Base-by-base conservation (phyloP, 306 rosid genomes). In the Quercus alba region DNA sequence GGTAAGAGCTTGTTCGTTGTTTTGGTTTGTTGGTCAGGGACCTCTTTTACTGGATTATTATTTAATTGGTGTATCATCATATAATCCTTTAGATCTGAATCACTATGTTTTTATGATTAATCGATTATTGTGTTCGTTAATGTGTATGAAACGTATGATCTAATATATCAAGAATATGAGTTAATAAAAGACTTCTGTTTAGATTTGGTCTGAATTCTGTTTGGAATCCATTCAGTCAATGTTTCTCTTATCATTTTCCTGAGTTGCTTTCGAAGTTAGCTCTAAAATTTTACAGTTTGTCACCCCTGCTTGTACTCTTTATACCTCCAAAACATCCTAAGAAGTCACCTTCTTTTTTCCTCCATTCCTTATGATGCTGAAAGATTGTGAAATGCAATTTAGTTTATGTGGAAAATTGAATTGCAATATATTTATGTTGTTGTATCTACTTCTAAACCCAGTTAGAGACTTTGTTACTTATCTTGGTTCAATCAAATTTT, bases 1-100 rank as follows among this genome's bases (percentile, higher is more conserved):
- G 88, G 97, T 93, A 89, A 86, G 97, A 83, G 75, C 25, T 51
- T 77, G 73, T 81, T 38, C 13, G 28, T n/a, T 1, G 20, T 28
- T n/a, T 52, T 77, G 80, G 5, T 54, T 21, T 84, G 68, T 26
- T 55, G 21, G 70, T 67, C 63, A 35, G 20, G 49, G 72, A 9
- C 17, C 49, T 26, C 61, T n/a, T 20, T 58, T 69, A 25, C 66
- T 19, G 66, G 7, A 26, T 41, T 19, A 62, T 14, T 14, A 56
- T 66, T 73, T 17, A 67, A 67, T 8, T 23, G 25, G 21, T 31
- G 73, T 20, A 25, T 26, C 19, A 18, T 18, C 14, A 69, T 61
- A 23, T 21, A 55, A 68, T 20, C 5, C 31, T 19, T 58, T n/a
- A 51, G 41, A 72, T 31, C 14, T 13, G 4, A 25, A 76, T 31